These are phyloP conservation scores for Wickerhamomyces sydowiorum DNA, from an alignment of 805 yeast genomes.

Conservation along the genomic window DNA sequence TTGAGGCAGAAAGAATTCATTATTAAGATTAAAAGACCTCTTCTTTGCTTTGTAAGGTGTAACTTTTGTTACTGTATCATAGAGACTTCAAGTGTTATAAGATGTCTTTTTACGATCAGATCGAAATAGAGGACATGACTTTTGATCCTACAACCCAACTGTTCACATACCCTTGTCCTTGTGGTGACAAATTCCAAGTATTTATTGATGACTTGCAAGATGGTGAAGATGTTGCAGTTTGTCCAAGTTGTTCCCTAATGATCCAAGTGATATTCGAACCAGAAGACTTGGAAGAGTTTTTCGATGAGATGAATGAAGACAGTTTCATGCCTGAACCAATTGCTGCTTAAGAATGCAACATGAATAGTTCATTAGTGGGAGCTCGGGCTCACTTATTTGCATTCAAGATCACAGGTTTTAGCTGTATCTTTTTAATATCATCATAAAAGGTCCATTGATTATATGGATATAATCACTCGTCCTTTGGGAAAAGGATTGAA, in stretches of 20 bases:
- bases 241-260: constrained; percentile 95
- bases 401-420: no score
- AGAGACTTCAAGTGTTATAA: not conserved
- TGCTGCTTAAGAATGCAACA: constrained; percentile 12
- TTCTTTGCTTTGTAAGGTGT: not conserved
- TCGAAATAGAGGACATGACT: constrained; percentile 95
- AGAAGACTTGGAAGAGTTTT: constrained; percentile 38
- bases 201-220: constrained; percentile 77
- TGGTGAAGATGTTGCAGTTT: constrained; percentile 92
- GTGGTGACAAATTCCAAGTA: constrained; percentile 93
- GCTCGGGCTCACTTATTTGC: no score
- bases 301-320: constrained; percentile 26
- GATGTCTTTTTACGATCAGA: constrained; percentile 78
- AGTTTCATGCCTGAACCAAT: constrained; percentile 14
- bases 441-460: no score
- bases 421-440: no score
- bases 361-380: no score
- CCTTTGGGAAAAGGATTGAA: no score
- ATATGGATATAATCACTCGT: no score
- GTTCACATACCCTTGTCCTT: constrained; percentile 95
- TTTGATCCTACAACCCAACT: constrained; percentile 78
- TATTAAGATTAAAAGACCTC: not conserved
- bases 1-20: not conserved
- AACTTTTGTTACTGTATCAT: not conserved
- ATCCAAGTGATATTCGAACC: constrained; percentile 84